Evolutionary conservation across 805 yeast species (phyloP), one percentile per base, ranked within the genome.

Genomic region (Kodamaea nitidulidarum): DNA sequence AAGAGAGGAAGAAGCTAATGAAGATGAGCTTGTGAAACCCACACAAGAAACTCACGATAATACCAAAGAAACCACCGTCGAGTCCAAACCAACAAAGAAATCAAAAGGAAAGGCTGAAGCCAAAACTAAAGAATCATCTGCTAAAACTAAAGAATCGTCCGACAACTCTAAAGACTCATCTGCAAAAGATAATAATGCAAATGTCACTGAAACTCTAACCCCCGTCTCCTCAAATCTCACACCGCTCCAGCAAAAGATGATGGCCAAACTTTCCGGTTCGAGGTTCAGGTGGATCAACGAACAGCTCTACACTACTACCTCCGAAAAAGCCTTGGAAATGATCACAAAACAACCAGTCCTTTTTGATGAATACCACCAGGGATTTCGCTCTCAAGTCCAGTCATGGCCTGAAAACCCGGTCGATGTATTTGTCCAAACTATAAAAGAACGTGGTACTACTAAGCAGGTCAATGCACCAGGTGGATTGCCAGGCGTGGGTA

Each of bases 381-480:
- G 99, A 0, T 93, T 93, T 71, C 73, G 95, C 51, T 82, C 90
- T 10, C 99, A 93, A 61, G 98, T 93, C 12, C 88, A 85, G 54
- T 74, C 88, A 15, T 93, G 99, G 99, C 98, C 99, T 2, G 96
- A 91, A 63, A 93, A 93, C 54, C 99, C 99, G 1, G 96, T 93
- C n/a, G 84, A 88, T 61, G 83, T 84, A 2, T 85, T 88, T 63
- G 90, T 87, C 2, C 68, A 76, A 7, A 86, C 84, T 52, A 72
- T 93, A 40, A 76, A 76, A 44, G 55, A 61, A 20, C 69, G 88
- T 52, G 60, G 51, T 4, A 68, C 80, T 1, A 58, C 69, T 9
- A 82, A 74, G 53, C 80, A 82, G n/a, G 78, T 88, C 4, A 87
- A 84, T 60, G 95, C 97, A 0, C 98, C 98, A 3, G 98, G 98